Conservation (phyloP, 2,329 filamentous ascomycete species). For the Lecanicillium sp. region DNA sequence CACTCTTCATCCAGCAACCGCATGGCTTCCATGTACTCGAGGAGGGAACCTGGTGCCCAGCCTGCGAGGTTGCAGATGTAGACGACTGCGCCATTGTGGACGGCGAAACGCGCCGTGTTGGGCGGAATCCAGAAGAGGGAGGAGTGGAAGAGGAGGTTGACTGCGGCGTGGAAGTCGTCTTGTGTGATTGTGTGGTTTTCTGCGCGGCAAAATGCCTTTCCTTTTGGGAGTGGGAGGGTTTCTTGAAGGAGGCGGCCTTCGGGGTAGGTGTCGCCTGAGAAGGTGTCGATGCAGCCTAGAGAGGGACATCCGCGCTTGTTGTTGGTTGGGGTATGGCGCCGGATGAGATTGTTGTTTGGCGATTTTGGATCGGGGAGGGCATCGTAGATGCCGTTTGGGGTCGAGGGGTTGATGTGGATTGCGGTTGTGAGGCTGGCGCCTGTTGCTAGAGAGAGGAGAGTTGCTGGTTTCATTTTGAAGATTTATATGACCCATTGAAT, state of each 20-base stretch:
- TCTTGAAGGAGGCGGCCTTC: not conserved
- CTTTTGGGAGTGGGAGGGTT: not conserved
- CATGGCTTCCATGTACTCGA: conserved; percentile 11
- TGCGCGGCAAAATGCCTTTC: not conserved
- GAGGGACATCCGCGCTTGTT: not conserved
- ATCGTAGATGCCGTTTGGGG: no score
- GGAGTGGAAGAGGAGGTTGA: conserved; percentile 9
- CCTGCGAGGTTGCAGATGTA: conserved; percentile 9
- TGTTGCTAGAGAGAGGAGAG: no score
- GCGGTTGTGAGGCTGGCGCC: no score
- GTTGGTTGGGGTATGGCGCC: no score
- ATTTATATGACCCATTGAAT: no score
- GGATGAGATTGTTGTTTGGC: no score
- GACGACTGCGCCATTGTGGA: conserved; percentile 4
- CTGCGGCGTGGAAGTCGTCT: conserved; percentile 5
- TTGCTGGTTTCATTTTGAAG: no score
- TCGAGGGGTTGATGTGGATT: no score
- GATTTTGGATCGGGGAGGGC: no score
- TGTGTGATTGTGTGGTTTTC: not conserved
- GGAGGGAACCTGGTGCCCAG: conserved; percentile 7
- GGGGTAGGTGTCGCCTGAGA: not conserved
- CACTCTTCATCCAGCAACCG: conserved; percentile 5
- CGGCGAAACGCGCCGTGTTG: conserved; percentile 6
- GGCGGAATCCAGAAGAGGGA: conserved; percentile 8
- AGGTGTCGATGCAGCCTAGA: not conserved